Conservation (phyloP, 2,329 filamentous ascomycete species). For the Neofusicoccum ribis region DNA sequence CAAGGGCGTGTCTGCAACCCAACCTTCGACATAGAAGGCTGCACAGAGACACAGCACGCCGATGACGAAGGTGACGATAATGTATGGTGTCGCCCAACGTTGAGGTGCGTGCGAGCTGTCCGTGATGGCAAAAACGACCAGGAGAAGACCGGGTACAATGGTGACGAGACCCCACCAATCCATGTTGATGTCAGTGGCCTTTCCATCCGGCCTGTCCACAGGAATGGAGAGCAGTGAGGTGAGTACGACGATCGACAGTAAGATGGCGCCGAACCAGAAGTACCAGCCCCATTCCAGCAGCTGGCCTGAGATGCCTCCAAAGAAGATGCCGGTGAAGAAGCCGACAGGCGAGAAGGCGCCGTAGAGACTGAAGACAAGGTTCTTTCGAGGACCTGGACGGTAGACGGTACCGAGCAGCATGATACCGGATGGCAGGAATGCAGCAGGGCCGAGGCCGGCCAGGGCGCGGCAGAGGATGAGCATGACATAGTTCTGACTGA, state of each 20-base stretch:
- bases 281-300: slow-evolving; percentile 54
- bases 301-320: slow-evolving; percentile 60
- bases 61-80: slow-evolving; percentile 64
- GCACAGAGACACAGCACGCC: slow-evolving; percentile 61
- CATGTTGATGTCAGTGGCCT: slow-evolving; percentile 30
- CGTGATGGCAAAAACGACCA: slow-evolving; percentile 75
- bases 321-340: slow-evolving; percentile 60
- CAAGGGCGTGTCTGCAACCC: slow-evolving; percentile 67
- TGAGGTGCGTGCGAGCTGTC: slow-evolving; percentile 67
- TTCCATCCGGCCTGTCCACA: slow-evolving; percentile 8
- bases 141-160: slow-evolving; percentile 56
- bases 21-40: slow-evolving; percentile 71
- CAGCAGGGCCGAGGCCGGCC: slow-evolving; percentile 72
- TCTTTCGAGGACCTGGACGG: slow-evolving; percentile 68
- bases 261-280: slow-evolving; percentile 69
- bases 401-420: slow-evolving; percentile 66
- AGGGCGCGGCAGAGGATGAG: slow-evolving; percentile 72
- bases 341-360: slow-evolving; percentile 53
- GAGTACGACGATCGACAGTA: neutral
- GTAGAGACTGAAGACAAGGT: slow-evolving; percentile 64
- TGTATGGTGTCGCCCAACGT: slow-evolving; percentile 73
- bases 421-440: slow-evolving; percentile 68
- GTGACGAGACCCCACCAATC: slow-evolving; percentile 39
- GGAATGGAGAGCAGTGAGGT: slow-evolving; percentile 25
- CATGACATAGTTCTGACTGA: slow-evolving; percentile 67